A percentile compares a stretch with the other conserved stretches of the same genome.
phyloP scores from a whole-genome alignment of 495 filamentous ascomycete species.

The Lepraria neglecta region DNA sequence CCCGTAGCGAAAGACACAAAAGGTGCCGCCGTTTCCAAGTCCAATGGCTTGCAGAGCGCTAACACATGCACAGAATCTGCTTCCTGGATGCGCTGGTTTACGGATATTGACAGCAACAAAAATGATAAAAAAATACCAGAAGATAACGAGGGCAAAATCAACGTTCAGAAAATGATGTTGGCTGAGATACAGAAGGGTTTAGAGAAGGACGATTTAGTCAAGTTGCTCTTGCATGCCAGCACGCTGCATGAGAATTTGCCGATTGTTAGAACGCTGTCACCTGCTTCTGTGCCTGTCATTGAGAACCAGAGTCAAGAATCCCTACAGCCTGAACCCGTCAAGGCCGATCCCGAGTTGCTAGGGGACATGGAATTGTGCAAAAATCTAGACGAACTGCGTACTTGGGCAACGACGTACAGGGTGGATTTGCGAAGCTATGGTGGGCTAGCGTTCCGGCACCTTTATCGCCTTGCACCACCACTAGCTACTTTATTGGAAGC shows the following conservation, averaged over 20 bases:
- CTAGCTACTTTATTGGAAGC: constrained; percentile 36
- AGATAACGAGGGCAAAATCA: constrained; percentile 26
- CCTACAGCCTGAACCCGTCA: background rate
- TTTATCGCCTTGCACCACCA: constrained; percentile 27
- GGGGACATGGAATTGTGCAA: constrained; percentile 18
- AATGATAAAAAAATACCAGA: background rate
- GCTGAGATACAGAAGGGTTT: constrained; percentile 41
- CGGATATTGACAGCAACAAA: background rate
- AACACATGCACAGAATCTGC: background rate
- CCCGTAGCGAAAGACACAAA: background rate
- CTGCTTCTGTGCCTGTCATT: constrained; percentile 22
- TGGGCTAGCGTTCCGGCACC: constrained; percentile 37
- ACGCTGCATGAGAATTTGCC: constrained; percentile 37
- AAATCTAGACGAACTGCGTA: constrained; percentile 6
- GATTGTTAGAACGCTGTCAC: constrained; percentile 30
- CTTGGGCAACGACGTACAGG: background rate
- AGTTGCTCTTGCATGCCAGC: constrained; percentile 41
- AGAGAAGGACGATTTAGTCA: constrained; percentile 37
- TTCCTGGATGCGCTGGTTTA: background rate
- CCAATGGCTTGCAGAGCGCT: constrained; percentile 3
- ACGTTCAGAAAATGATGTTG: constrained; percentile 36
- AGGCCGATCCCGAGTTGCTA: background rate
- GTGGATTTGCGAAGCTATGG: constrained; percentile 30
- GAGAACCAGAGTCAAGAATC: background rate
- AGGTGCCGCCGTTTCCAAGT: background rate